phyloP scores from a whole-genome alignment of 805 yeast species.

The Metschnikowia peoriensis region DNA sequence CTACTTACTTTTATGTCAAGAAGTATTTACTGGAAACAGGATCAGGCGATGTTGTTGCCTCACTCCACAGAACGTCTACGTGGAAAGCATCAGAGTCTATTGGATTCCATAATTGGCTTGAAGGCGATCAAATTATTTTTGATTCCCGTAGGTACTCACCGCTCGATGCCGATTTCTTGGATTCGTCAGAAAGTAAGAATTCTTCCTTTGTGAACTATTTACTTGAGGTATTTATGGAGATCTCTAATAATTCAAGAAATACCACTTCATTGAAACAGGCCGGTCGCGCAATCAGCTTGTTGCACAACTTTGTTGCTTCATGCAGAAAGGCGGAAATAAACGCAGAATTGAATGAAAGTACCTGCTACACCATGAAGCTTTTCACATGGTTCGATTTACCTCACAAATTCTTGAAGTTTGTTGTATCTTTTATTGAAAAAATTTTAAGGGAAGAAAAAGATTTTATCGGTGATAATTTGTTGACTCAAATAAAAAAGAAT shows the following conservation, averaged over 20 bases:
- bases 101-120: constrained; percentile 36
- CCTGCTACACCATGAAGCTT: constrained; percentile 1
- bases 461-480: neutral
- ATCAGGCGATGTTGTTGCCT: constrained; percentile 15
- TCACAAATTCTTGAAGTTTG: constrained; percentile 3
- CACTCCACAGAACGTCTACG: constrained; percentile 14
- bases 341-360: constrained; percentile 7
- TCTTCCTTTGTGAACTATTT: neutral
- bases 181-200: neutral
- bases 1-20: constrained; percentile 28
- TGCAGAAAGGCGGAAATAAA: constrained; percentile 23
- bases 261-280: neutral
- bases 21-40: constrained; percentile 21
- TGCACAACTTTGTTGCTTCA: constrained; percentile 27
- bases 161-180: neutral
- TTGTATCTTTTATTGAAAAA: neutral
- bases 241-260: neutral
- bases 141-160: constrained; percentile 1
- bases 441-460: neutral
- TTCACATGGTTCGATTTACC: constrained; percentile 3
- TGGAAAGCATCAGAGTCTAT: constrained; percentile 30
- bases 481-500: neutral
- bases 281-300: constrained; percentile 16
- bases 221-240: neutral
- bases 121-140: constrained; percentile 13